Conservation (phyloP, 2,329 filamentous ascomycete genomes). For the Lecanoromycetidae sp. region DNA sequence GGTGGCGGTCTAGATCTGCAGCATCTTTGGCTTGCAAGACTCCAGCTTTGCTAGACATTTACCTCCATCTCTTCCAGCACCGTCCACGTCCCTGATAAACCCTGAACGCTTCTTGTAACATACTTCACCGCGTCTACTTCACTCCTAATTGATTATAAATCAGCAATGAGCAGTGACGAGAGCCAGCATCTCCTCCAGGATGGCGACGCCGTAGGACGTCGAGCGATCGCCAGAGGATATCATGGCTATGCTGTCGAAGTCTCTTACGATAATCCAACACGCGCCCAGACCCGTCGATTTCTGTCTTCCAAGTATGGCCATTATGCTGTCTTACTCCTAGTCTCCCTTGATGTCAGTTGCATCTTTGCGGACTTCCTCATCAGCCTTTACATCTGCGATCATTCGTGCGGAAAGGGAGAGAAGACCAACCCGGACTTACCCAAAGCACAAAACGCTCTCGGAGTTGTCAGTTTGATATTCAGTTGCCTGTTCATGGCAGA, state of each 20-base stretch:
- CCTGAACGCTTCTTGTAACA: too few relatives aligned
- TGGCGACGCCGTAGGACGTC: neutral
- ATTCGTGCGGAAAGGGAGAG: conserved; percentile 19
- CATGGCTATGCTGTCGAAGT: neutral
- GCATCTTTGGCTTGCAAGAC: too few relatives aligned
- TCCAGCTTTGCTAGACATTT: too few relatives aligned
- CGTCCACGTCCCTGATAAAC: too few relatives aligned
- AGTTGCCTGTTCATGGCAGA: conserved; percentile 55
- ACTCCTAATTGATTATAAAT: neutral
- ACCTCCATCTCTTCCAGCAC: too few relatives aligned
- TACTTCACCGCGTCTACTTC: too few relatives aligned
- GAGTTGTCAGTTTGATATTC: conserved; percentile 45
- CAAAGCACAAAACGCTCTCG: conserved; percentile 34
- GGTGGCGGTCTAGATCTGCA: too few relatives aligned
- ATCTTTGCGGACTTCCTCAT: conserved; percentile 43
- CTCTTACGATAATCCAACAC: conserved; percentile 4
- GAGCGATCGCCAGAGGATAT: neutral
- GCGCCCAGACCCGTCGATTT: conserved; percentile 22
- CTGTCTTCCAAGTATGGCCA: conserved; percentile 38
- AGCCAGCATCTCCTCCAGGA: conserved; percentile 6
- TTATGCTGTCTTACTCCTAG: conserved; percentile 38
- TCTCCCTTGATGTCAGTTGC: conserved; percentile 39
- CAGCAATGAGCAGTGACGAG: conserved; percentile 6
- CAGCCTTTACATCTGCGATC: conserved; percentile 38
- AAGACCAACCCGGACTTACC: conserved; percentile 24